phyloP scores from a whole-genome alignment of 1,284 basidiomycete genomes.

The Coniferiporia sulphurascens region DNA sequence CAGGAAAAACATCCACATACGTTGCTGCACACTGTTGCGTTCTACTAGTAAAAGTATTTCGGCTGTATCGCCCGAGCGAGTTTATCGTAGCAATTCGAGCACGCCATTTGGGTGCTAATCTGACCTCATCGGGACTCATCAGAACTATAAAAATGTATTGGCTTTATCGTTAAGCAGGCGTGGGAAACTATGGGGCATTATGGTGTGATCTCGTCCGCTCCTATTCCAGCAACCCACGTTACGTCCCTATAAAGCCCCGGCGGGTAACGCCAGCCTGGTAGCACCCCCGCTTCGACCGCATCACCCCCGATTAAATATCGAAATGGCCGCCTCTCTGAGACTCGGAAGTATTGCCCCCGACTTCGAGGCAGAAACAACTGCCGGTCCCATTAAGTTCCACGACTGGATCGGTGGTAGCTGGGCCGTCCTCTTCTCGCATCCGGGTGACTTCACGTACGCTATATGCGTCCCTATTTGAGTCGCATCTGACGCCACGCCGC shows the following conservation, averaged over 20 bases:
- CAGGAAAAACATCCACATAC: conserved; percentile 90
- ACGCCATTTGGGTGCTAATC: conserved; percentile 9
- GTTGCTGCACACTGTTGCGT: conserved; percentile 86
- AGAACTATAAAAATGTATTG: neutral
- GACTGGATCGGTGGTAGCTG: conserved; percentile 88
- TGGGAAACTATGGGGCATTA: conserved; percentile 15
- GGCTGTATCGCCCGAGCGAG: neutral
- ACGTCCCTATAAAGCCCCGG: conserved; percentile 1
- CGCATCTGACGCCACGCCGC: conserved; percentile 23
- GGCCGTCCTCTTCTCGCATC: conserved; percentile 41
- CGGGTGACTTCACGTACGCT: conserved; percentile 21
- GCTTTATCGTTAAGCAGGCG: conserved; percentile 4
- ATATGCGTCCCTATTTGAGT: conserved; percentile 70
- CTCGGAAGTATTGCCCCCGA: conserved; percentile 78
- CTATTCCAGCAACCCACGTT: neutral
- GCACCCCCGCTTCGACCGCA: neutral
- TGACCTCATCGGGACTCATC: neutral
- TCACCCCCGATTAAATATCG: neutral
- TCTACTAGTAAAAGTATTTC: conserved; percentile 51
- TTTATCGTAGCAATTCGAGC: neutral
- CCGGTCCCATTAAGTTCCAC: conserved; percentile 81
- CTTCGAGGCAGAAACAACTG: conserved; percentile 80
- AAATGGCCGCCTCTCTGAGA: conserved; percentile 39
- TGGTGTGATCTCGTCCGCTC: neutral
- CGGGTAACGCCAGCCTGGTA: too few species aligned